These are phyloP conservation scores for Termitomyces bulborhizus DNA, from an alignment of 768 basidiomycete genomes.

Conservation along the genomic window DNA sequence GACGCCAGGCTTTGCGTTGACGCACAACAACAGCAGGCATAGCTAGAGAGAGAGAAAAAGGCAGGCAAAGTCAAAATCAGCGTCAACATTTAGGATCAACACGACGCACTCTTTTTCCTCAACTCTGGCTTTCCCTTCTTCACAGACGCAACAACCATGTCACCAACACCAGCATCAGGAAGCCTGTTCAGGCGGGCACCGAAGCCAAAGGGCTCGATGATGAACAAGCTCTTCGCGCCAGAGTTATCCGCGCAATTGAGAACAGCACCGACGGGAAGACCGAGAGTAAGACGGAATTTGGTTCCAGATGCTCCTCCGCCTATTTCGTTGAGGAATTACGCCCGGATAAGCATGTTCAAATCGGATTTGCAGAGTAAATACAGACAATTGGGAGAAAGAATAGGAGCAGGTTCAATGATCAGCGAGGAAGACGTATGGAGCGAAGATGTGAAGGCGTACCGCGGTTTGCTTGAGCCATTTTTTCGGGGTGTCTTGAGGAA, in stretches of 20 bases:
- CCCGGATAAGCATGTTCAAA: not conserved
- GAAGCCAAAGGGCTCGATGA: slow-evolving; percentile 94
- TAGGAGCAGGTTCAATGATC: not conserved
- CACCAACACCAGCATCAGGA: slow-evolving; percentile 92
- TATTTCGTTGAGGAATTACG: slow-evolving; percentile 12
- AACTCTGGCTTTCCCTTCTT: slow-evolving; percentile 99
- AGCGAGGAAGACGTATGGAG: slow-evolving; percentile 4
- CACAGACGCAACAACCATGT: slow-evolving; percentile 95
- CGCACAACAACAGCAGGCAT: slow-evolving; percentile 97
- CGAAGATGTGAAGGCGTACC: slow-evolving; percentile 12
- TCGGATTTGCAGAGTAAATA: slow-evolving; percentile 1
- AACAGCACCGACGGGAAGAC: slow-evolving; percentile 92
- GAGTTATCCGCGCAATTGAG: slow-evolving; percentile 99
- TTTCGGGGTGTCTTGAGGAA: slow-evolving; percentile 23
- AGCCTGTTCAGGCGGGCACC: slow-evolving; percentile 97
- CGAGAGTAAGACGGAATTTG: slow-evolving; percentile 93
- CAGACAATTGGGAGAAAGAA: not conserved
- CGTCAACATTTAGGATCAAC: not conserved
- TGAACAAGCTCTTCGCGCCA: slow-evolving; percentile 91
- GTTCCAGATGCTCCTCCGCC: slow-evolving; percentile 76
- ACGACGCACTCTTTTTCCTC: slow-evolving; percentile 92
- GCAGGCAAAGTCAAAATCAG: slow-evolving; percentile 7
- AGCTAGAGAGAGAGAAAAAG: slow-evolving; percentile 39
- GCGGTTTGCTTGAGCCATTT: slow-evolving; percentile 27
- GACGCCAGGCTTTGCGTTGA: slow-evolving; percentile 97